Evolutionary conservation across 2,329 filamentous ascomycete genomes (phyloP), one percentile per base, ranked within the genome.

Genomic region (Colletotrichum cereale): DNA sequence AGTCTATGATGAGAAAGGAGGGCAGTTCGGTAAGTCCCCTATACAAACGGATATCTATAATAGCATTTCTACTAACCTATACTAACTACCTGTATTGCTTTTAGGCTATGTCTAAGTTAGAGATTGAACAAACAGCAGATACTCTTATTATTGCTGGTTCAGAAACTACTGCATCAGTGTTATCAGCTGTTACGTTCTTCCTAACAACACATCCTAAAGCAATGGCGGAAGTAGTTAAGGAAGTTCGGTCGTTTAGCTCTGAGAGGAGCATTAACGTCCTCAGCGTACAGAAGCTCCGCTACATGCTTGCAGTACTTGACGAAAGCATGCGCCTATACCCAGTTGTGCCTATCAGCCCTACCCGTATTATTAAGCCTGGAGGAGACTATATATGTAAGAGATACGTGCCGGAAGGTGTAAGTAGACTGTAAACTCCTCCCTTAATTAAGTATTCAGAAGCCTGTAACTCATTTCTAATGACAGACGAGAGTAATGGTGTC

Each of bases 91-190:
- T 3, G 11, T 31, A 0, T 1, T 7, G 2, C 7, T 2, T 78
- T 14, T 18, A 71, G 67, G 57, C 67, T 2, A 71, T 71, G 67
- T 57, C 67, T 0, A 71, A 63, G 8, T 8, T 36, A 2, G 68
- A 71, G 0, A 71, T 74, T 5, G 69, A 73, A 11, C 31, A 67
- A 29, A 71, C 76, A 3, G 56, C 62, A 4, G 64, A 75, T 0
- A 60, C 67, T 0, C 52, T 81, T 8, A 76, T 81, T 38, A 34
- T 79, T 2, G 85, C 82, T 0, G 85, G 85, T 0, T 81, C 79
- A 8, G 84, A 86, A 62, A 87, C 85, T 0, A 86, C 84, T 0
- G 84, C 84, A 0, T 84, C 84, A 0, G 75, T 81, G 5, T 75
- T 87, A 3, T 77, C 79, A 0, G 85, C 84, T 2, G 77, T 78